phyloP scores from a whole-genome alignment of 225 moss, liverwort and hornwort species.

The Pseudisothecium myosuroides region DNA sequence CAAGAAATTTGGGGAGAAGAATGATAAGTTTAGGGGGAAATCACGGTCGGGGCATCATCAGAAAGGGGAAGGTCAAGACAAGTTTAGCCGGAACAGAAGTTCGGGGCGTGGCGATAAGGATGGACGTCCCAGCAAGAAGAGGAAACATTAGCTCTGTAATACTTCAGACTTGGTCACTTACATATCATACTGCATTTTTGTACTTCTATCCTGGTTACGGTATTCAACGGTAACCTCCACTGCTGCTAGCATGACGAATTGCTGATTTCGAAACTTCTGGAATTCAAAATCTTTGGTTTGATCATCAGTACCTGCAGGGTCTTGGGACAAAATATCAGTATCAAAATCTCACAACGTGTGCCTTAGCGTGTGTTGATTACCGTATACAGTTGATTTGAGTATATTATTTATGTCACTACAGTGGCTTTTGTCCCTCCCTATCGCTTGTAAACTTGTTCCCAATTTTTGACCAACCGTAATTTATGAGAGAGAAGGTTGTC shows the following conservation, averaged over 20 bases:
- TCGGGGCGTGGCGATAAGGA: conserved; percentile 21
- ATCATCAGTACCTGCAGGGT: neutral
- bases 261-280: neutral
- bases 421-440: neutral
- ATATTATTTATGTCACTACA: neutral
- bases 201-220: neutral
- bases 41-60: neutral
- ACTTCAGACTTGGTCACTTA: neutral
- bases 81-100: conserved; percentile 14
- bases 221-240: neutral
- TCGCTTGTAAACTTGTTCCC: neutral
- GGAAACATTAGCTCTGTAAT: conserved; percentile 3
- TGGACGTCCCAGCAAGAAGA: conserved; percentile 29
- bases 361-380: neutral
- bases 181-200: neutral
- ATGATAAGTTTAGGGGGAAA: conserved; percentile 6
- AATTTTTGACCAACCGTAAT: neutral
- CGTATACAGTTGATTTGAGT: neutral
- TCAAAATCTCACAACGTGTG: neutral
- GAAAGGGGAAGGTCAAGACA: conserved; percentile 20
- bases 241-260: neutral
- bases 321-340: neutral
- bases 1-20: conserved; percentile 15
- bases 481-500: neutral
- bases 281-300: neutral